Conservation (phyloP, 768 basidiomycete genomes). For the Tulasnella sp. region DNA sequence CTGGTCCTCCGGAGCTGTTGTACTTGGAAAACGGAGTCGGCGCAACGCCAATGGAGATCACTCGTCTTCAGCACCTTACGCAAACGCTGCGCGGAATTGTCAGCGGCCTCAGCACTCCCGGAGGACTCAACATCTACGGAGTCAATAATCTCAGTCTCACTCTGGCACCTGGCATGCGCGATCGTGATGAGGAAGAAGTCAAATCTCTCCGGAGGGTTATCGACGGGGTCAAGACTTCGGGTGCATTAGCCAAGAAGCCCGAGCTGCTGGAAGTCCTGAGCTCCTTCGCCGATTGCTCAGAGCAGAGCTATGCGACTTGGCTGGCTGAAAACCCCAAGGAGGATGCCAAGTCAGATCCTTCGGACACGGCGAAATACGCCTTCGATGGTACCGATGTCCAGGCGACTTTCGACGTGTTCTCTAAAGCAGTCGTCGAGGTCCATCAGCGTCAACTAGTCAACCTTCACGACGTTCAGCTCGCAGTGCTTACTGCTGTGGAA, state of each 20-base stretch:
- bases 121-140: not conserved
- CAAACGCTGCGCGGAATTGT: not conserved
- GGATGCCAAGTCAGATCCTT: not conserved
- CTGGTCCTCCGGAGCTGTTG: conserved; percentile 29
- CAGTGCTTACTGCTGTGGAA: not conserved
- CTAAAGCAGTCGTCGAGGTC: not conserved
- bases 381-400: too few relatives aligned
- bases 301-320: not conserved
- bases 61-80: not conserved
- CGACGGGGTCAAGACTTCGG: not conserved
- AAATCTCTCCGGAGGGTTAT: not conserved
- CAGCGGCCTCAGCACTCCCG: not conserved
- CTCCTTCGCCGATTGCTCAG: not conserved
- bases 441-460: not conserved
- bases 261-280: not conserved
- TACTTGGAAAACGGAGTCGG: conserved; percentile 36
- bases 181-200: not conserved
- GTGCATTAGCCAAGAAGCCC: not conserved
- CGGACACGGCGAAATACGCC: not conserved
- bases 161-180: not conserved
- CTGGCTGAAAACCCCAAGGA: not conserved
- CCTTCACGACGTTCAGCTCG: conserved; percentile 2
- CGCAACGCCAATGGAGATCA: conserved; percentile 24
- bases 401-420: conserved; percentile 4
- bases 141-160: not conserved